Evolutionary conservation across 2,329 filamentous ascomycete species (phyloP), one percentile per base, ranked within the genome.

Genomic region (Dactylellina drechsleri): DNA sequence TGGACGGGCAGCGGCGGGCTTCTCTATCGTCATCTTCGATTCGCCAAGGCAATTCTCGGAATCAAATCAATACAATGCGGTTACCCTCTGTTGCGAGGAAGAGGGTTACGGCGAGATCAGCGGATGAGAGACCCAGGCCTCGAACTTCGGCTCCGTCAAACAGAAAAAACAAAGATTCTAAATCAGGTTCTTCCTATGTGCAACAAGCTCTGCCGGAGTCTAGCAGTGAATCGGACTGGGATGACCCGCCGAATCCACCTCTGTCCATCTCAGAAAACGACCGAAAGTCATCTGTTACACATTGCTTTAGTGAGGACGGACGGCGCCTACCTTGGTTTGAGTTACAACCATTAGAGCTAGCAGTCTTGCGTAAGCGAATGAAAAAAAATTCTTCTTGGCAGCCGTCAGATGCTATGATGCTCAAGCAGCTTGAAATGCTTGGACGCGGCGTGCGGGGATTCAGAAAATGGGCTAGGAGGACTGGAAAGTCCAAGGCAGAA

Each of bases 361-460:
- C 88, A 0, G 86, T 88, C 77, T 84, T 95, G 6, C 85, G 92
- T 74, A 95, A 95, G 82, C 86, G 90, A 16, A 95, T 95, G 92
- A 95, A 95, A 86, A 95, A 95, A 85, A 95, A 95, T 79, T 90
- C 91, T 0, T 89, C 91, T 3, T 95, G 92, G 92, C 89, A 88
- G 1, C 92, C 92, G 0, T 93, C 91, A 77, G 90, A 92, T 78
- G 93, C 92, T 0, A 95, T 95, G 92, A 91, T 94, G 77, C 87
- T 90, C 15, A 86, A 91, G 31, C 91, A 94, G 81, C 86, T 95
- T 0, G 91, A 91, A 80, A 84, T 85, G 18, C 85, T 92, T 16
- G 89, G 89, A 0, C 88, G 92, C 52, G 89, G 89, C 1, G 85
- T 87, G 15, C 66, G 71, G 31, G 71, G 71, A 0, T 76, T 76